Evolutionary conservation across 2,329 filamentous ascomycete genomes (phyloP).

Genomic region (Zymoseptoria passerinii): DNA sequence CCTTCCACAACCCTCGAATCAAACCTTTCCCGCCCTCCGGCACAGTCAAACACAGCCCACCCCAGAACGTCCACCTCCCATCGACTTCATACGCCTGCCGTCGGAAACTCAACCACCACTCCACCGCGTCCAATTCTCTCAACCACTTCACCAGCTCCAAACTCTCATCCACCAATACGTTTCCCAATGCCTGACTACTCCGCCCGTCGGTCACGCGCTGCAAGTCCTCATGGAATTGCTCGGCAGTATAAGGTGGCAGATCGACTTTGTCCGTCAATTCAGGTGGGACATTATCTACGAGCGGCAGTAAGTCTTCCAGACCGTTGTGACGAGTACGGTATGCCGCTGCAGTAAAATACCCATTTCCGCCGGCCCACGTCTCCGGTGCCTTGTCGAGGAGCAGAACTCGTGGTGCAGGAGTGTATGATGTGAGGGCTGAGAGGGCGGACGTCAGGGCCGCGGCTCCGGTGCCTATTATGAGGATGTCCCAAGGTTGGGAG

Average conservation of each 20-base stretch:
- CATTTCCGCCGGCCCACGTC: conserved; percentile 55
- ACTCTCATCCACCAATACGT: conserved; percentile 38
- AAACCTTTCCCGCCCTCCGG: conserved; percentile 53
- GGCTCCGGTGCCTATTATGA: conserved; percentile 57
- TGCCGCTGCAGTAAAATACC: conserved; percentile 58
- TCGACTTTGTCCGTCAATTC: conserved; percentile 47
- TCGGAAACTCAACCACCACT: conserved; percentile 50
- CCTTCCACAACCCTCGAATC: conserved; percentile 41
- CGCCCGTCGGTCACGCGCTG: conserved; percentile 48
- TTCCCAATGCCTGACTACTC: conserved; percentile 43
- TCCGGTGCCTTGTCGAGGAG: conserved; percentile 54
- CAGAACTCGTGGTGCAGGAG: conserved; percentile 33
- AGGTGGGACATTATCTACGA: conserved; percentile 51
- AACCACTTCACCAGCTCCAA: conserved; percentile 25
- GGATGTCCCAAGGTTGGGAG: conserved; percentile 27
- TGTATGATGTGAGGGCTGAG: conserved; percentile 38
- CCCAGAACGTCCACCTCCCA: conserved; percentile 57
- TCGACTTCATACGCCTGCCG: conserved; percentile 58
- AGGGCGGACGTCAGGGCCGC: conserved; percentile 55
- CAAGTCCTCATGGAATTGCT: conserved; percentile 50
- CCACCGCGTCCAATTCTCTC: conserved; percentile 20
- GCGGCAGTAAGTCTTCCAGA: conserved; percentile 48
- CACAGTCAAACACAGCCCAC: conserved; percentile 53
- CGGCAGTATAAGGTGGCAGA: conserved; percentile 47
- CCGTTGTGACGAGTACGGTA: conserved; percentile 52